Evolutionary conservation across 768 basidiomycete genomes (phyloP).

Genomic region (Xerocomellus intermedius): DNA sequence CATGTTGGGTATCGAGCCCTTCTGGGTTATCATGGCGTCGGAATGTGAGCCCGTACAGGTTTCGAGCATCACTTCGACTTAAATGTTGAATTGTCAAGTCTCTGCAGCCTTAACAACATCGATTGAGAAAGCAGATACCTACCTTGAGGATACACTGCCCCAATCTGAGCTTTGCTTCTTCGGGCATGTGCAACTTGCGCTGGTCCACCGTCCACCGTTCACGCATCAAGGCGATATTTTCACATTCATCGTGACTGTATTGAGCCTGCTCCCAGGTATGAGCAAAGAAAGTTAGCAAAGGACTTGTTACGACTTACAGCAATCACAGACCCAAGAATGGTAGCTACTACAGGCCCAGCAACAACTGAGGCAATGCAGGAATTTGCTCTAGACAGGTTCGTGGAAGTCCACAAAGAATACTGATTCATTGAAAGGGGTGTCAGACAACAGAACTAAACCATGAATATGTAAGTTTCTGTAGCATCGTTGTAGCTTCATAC

Average conservation of each 20-base stretch:
- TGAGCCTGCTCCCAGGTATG: neutral
- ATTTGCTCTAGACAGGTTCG: neutral
- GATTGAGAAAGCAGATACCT: neutral
- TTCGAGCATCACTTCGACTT: neutral
- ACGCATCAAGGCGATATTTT: neutral
- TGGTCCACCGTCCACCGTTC: neutral
- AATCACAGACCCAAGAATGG: neutral
- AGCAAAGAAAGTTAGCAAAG: neutral
- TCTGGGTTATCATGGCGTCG: neutral
- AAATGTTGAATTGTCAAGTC: neutral
- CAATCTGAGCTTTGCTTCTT: conserved; percentile 2
- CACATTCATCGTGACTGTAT: neutral
- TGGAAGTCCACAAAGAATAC: neutral
- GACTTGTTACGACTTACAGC: neutral
- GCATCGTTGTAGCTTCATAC: too few relatives aligned
- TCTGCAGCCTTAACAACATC: neutral
- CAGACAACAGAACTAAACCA: neutral
- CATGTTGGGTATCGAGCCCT: neutral
- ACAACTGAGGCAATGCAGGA: neutral
- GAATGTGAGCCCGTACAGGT: neutral
- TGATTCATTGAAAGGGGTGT: neutral
- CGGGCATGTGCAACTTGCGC: neutral
- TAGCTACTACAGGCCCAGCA: neutral
- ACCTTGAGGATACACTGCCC: conserved; percentile 13
- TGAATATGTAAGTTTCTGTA: too few relatives aligned